A percentile compares a stretch with the other conserved stretches of the same genome.
Evolutionary conservation across 768 basidiomycete species (phyloP).

Genomic region (Suillus clintonianus): DNA sequence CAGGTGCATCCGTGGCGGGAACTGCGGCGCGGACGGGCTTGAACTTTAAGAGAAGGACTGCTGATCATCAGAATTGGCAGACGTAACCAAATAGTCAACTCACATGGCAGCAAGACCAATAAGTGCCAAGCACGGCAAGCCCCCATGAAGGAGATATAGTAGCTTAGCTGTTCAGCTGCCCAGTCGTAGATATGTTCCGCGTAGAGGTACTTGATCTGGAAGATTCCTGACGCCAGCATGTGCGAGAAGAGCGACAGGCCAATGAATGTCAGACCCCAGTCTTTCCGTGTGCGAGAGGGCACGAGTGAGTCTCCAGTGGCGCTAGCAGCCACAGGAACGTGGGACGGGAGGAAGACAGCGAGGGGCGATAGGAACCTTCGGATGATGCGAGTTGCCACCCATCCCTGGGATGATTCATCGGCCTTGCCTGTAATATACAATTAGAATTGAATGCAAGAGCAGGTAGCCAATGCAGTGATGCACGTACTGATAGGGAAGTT

Average conservation of each 20-base stretch:
- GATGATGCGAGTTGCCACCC: constrained; percentile 28
- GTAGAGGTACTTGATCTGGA: constrained; percentile 77
- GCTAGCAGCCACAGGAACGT: constrained; percentile 40
- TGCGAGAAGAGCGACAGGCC: constrained; percentile 66
- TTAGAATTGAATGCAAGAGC: constrained; percentile 1
- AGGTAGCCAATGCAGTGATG: not conserved
- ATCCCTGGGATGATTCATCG: not conserved
- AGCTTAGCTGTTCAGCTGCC: constrained; percentile 68
- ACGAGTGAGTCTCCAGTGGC: constrained; percentile 57
- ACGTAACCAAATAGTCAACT: constrained; percentile 25
- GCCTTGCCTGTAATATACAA: not conserved
- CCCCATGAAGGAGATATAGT: constrained; percentile 75
- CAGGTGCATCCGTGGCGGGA: constrained; percentile 6
- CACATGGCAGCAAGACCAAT: constrained; percentile 69
- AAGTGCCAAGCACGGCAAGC: constrained; percentile 64
- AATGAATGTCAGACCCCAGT: constrained; percentile 75
- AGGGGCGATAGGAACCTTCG: constrained; percentile 63
- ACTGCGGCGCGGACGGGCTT: constrained; percentile 43
- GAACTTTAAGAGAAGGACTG: constrained; percentile 63
- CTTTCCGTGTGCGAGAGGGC: constrained; percentile 54
- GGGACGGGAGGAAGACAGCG: constrained; percentile 65
- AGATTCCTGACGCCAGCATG: constrained; percentile 68
- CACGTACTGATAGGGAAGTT: constrained; percentile 13
- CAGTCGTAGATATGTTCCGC: constrained; percentile 72
- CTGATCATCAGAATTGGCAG: constrained; percentile 35